Percentiles rank a stretch among this genome's conserved stretches.
Evolutionary conservation across 2,329 filamentous ascomycete genomes (phyloP).

Genomic region (Botrytis porri): DNA sequence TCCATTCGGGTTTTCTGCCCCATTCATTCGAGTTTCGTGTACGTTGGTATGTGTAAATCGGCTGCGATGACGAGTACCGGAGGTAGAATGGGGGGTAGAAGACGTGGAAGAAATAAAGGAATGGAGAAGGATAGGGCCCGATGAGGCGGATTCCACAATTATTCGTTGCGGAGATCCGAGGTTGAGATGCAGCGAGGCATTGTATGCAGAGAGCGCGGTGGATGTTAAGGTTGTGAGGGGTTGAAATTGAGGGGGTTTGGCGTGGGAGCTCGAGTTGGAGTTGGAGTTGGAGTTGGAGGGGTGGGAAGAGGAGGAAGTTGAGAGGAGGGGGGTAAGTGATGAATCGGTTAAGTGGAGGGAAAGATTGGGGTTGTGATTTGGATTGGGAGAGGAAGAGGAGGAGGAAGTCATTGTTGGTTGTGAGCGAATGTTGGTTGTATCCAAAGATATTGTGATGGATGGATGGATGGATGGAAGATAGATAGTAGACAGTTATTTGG

Average conservation of each 20-base stretch:
- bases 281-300: constrained; percentile 13
- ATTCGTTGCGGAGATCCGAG: constrained; percentile 55
- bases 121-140: constrained; percentile 41
- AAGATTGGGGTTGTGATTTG: constrained; percentile 22
- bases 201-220: constrained; percentile 52
- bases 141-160: constrained; percentile 52
- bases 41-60: neutral
- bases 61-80: neutral
- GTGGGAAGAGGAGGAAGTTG: constrained; percentile 37
- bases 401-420: constrained; percentile 5
- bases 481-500: too few species aligned
- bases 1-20: neutral
- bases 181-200: constrained; percentile 51
- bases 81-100: neutral
- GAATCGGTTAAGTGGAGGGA: constrained; percentile 49
- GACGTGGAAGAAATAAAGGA: constrained; percentile 45
- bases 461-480: too few species aligned
- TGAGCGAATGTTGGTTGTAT: neutral
- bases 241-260: constrained; percentile 37
- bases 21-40: neutral
- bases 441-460: neutral
- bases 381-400: neutral
- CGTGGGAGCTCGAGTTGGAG: neutral
- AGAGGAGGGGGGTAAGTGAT: constrained; percentile 55
- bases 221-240: constrained; percentile 53